Evolutionary conservation across 179 eudicot species (phyloP).

Genomic region (Beta macrorhiza): DNA sequence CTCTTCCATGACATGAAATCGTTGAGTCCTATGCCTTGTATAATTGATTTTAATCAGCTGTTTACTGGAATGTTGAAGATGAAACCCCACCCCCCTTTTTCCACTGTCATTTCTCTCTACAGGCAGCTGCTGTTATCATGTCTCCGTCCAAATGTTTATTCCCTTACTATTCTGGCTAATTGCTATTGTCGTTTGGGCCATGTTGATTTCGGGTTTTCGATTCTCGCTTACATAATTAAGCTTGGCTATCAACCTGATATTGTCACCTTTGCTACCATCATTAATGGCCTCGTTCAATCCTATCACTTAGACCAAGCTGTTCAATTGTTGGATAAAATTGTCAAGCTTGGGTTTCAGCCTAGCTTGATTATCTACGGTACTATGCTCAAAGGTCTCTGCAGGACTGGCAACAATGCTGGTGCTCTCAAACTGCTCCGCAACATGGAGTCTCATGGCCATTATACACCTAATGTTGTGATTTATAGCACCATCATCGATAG

Average conservation of each 20-base stretch:
- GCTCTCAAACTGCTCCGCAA: slow-evolving; percentile 5
- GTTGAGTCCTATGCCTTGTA: not conserved
- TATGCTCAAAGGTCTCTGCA: slow-evolving; percentile 18
- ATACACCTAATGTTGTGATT: not conserved
- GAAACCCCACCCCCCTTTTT: not conserved
- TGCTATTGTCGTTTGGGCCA: not conserved
- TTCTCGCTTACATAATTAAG: not conserved
- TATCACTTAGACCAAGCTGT: not conserved
- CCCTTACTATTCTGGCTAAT: not conserved
- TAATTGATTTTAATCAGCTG: not conserved
- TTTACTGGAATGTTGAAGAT: not conserved
- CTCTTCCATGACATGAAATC: not conserved
- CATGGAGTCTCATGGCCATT: slow-evolving; percentile 5
- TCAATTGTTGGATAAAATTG: not conserved
- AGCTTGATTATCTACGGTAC: not conserved
- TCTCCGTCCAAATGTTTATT: not conserved
- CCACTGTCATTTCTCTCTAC: slow-evolving; percentile 5
- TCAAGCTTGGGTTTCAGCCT: not conserved
- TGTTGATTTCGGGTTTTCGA: not conserved
- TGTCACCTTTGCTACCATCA: slow-evolving; percentile 6
- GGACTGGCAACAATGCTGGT: not conserved
- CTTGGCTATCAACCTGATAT: slow-evolving; percentile 2
- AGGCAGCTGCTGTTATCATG: not conserved
- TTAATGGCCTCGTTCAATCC: slow-evolving; percentile 1
- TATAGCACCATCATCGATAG: slow-evolving; percentile 19